Conservation (phyloP, 2,329 filamentous ascomycete genomes). For the Pezicula carpinea region DNA sequence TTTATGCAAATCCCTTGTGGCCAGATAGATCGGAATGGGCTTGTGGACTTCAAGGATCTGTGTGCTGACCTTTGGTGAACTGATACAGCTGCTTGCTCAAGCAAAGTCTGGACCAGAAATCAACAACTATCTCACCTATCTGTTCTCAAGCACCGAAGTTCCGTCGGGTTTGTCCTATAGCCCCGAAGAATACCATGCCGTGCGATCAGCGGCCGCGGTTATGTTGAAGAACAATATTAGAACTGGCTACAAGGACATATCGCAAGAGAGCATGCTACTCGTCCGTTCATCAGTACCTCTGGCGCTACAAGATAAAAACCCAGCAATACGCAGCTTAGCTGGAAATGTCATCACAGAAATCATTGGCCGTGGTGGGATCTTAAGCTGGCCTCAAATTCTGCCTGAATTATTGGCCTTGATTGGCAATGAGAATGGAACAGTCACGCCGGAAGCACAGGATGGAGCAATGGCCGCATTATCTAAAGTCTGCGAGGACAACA, state of each 20-base stretch:
- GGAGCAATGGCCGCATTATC: slow-evolving; percentile 88
- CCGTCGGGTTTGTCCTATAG: slow-evolving; percentile 57
- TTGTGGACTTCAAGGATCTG: slow-evolving; percentile 10
- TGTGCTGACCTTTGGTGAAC: neutral
- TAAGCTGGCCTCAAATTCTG: slow-evolving; percentile 88
- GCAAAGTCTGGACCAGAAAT: slow-evolving; percentile 87
- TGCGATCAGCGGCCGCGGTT: slow-evolving; percentile 82
- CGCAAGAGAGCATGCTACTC: slow-evolving; percentile 67
- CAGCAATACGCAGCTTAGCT: slow-evolving; percentile 81
- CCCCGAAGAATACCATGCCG: slow-evolving; percentile 61
- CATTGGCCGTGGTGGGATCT: slow-evolving; percentile 75
- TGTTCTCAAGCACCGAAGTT: slow-evolving; percentile 69
- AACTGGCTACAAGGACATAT: slow-evolving; percentile 68
- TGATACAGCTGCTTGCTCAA: slow-evolving; percentile 78
- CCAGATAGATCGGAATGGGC: neutral
- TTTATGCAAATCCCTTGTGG: slow-evolving; percentile 2
- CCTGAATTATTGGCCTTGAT: slow-evolving; percentile 77
- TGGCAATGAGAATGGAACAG: slow-evolving; percentile 64
- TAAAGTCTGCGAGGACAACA: slow-evolving; percentile 97
- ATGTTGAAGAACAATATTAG: slow-evolving; percentile 95
- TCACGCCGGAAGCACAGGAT: slow-evolving; percentile 72
- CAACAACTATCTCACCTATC: slow-evolving; percentile 93
- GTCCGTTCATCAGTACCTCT: slow-evolving; percentile 75
- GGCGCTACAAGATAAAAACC: slow-evolving; percentile 74
- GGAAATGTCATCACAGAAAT: slow-evolving; percentile 94